A percentile compares a stretch with the other conserved stretches of the same genome.
These are phyloP conservation scores for Parsonsia alboflavescens DNA, from an alignment of 257 asterid species.

Conservation along the genomic window DNA sequence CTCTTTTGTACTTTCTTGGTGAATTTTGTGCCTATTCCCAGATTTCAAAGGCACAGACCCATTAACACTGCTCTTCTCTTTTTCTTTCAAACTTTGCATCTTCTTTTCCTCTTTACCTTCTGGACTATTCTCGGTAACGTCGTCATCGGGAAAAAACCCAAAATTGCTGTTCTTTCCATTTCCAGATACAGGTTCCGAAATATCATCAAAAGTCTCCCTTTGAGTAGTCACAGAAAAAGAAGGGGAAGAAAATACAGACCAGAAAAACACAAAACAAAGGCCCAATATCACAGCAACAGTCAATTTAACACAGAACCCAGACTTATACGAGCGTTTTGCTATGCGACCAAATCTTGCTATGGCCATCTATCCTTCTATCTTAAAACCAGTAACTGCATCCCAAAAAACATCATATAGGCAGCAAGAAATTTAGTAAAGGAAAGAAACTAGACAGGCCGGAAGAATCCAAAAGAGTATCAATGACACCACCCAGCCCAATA, in stretches of 20 bases:
- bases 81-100: slow-evolving; percentile 33
- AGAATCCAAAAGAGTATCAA: slow-evolving; percentile 8
- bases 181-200: slow-evolving; percentile 61
- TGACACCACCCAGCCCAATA: neutral
- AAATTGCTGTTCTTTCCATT: slow-evolving; percentile 30
- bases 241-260: slow-evolving; percentile 68
- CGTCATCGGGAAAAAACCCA: slow-evolving; percentile 24
- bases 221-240: slow-evolving; percentile 63
- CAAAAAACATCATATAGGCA: neutral
- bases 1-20: slow-evolving; percentile 15
- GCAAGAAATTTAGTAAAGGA: neutral
- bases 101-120: slow-evolving; percentile 27
- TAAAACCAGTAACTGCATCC: slow-evolving; percentile 14
- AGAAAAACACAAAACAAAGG: slow-evolving; percentile 69
- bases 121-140: slow-evolving; percentile 32
- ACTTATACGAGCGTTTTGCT: slow-evolving; percentile 73
- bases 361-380: slow-evolving; percentile 44
- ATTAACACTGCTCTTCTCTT: slow-evolving; percentile 34
- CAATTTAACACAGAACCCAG: slow-evolving; percentile 71
- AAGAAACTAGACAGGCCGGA: neutral
- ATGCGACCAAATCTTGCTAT: slow-evolving; percentile 75
- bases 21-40: slow-evolving; percentile 33
- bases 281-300: slow-evolving; percentile 69
- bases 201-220: slow-evolving; percentile 80
- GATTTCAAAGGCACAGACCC: slow-evolving; percentile 45